phyloP scores from a whole-genome alignment of 2,329 filamentous ascomycete genomes.

The Colletotrichum tropicicola region DNA sequence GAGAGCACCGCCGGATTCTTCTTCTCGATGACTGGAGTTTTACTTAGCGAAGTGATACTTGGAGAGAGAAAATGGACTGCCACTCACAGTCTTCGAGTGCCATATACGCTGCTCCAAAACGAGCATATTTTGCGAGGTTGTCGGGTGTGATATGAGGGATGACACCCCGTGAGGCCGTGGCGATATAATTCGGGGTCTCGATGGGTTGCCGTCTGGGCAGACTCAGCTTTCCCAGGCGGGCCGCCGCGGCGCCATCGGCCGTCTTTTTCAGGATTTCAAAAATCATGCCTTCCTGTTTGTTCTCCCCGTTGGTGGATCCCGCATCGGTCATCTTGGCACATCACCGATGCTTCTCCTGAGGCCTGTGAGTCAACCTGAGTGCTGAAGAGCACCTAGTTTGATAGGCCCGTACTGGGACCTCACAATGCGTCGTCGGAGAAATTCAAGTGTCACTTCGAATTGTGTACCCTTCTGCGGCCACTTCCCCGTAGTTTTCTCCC shows the following conservation, averaged over 20 bases:
- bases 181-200: constrained; percentile 84
- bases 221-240: constrained; percentile 74
- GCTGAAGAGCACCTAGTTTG: background rate
- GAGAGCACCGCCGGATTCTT: constrained; percentile 55
- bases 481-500: background rate
- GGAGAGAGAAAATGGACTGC: constrained; percentile 17
- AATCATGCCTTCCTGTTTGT: constrained; percentile 39
- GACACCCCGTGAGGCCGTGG: constrained; percentile 81
- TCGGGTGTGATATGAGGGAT: constrained; percentile 92
- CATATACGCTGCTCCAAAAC: constrained; percentile 77
- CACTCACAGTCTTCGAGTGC: constrained; percentile 91
- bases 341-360: background rate
- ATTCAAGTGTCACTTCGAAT: background rate
- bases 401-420: background rate
- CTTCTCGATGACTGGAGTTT: constrained; percentile 61
- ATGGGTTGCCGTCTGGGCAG: constrained; percentile 71
- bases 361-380: constrained; percentile 2
- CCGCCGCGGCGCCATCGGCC: constrained; percentile 50
- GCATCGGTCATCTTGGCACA: constrained; percentile 33
- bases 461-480: background rate
- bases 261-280: constrained; percentile 59
- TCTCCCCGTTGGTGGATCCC: constrained; percentile 24
- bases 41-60: background rate
- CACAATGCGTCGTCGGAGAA: background rate
- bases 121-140: constrained; percentile 72